These are phyloP conservation scores for Chaetothyriales sp. DNA, from an alignment of 2,329 filamentous ascomycete genomes.

Conservation along the genomic window DNA sequence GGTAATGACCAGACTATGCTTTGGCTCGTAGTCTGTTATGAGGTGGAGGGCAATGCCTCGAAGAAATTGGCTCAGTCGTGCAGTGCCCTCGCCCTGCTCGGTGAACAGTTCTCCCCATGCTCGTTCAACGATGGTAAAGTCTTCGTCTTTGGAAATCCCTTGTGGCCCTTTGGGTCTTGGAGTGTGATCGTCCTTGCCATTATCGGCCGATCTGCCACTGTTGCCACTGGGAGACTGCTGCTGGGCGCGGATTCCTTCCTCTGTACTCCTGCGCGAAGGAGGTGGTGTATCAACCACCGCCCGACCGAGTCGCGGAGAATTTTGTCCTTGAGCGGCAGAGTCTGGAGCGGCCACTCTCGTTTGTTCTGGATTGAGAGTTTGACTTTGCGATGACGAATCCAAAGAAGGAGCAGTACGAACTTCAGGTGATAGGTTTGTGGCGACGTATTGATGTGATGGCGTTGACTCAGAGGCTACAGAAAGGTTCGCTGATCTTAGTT, in stretches of 20 bases:
- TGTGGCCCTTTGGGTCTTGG: conserved; percentile 24
- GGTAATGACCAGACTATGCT: conserved; percentile 54
- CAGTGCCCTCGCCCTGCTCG: conserved; percentile 48
- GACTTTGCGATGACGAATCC: conserved; percentile 8
- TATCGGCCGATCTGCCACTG: conserved; percentile 22
- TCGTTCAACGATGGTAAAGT: conserved; percentile 48
- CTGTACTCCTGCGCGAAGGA: conserved; percentile 28
- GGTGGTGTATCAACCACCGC: conserved; percentile 41
- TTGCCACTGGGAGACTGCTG: conserved; percentile 23
- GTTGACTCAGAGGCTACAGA: conserved; percentile 16
- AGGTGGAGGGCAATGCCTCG: conserved; percentile 59
- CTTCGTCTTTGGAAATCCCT: conserved; percentile 28
- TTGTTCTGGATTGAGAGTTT: conserved; percentile 17
- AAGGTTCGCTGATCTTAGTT: conserved; percentile 36
- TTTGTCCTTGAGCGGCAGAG: conserved; percentile 28
- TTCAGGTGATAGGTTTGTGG: background rate
- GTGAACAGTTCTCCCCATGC: conserved; percentile 68
- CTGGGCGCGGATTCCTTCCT: conserved; percentile 6
- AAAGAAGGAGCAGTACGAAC: conserved; percentile 3
- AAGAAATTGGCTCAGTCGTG: conserved; percentile 54
- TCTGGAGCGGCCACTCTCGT: conserved; percentile 9
- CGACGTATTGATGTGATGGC: conserved; percentile 10
- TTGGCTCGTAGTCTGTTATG: conserved; percentile 54
- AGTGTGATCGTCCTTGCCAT: conserved; percentile 10
- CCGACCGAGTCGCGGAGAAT: conserved; percentile 28